These are phyloP conservation scores for Colletotrichum sp. DNA, from an alignment of 2,329 filamentous ascomycete species.

Conservation along the genomic window DNA sequence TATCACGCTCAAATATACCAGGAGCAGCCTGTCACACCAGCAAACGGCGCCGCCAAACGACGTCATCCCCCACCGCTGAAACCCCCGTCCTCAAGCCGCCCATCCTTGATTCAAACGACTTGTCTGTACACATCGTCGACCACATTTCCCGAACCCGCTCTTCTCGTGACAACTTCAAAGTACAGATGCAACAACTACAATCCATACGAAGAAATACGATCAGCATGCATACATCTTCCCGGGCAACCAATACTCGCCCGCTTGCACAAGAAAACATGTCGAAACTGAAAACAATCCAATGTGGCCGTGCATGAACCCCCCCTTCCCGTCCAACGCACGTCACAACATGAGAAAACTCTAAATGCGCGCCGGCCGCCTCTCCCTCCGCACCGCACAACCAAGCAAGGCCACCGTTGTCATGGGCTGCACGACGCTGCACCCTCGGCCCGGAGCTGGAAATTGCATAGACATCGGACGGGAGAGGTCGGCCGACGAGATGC, in stretches of 20 bases:
- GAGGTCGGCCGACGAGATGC: background rate
- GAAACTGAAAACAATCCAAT: background rate
- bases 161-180: background rate
- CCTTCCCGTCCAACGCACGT: background rate
- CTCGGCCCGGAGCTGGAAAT: background rate
- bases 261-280: background rate
- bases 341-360: constrained; percentile 4
- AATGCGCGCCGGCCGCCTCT: background rate
- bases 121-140: background rate
- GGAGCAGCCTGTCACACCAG: background rate
- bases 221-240: fast-evolving
- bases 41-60: background rate
- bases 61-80: constrained; percentile 8
- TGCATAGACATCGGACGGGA: background rate
- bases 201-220: fast-evolving
- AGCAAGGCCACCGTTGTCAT: background rate
- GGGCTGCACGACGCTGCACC: background rate
- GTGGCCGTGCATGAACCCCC: background rate
- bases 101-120: background rate
- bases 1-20: background rate
- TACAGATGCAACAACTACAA: fast-evolving
- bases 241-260: background rate
- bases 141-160: background rate
- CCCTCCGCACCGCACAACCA: background rate
- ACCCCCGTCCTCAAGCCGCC: background rate